Base-by-base conservation (phyloP, 2,329 filamentous ascomycete species). In the Samsoniella hepiali region DNA sequence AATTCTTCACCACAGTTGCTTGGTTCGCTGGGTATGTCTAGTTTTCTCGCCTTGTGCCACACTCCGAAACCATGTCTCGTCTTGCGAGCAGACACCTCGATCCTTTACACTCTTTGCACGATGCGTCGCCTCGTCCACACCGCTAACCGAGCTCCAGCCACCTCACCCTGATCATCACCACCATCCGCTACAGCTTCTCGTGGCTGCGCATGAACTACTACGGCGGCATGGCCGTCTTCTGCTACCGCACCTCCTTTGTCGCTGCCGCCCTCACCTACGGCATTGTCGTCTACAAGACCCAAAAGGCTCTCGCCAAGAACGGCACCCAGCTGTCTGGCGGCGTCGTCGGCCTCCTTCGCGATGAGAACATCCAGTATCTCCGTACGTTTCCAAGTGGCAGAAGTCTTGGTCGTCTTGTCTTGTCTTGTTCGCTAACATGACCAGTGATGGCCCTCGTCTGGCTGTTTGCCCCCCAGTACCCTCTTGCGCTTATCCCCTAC, bases 301-400 rank as follows among this genome's bases (percentile, higher is more conserved):
- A 93, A 82, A 88, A 93, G 69, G 91, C 93, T 70, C 90, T 92
- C 69, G 84, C 90, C 70, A 90, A 91, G 84, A 83, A 88, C 57
- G 88, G 89, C 67, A 87, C 82, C 66, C 87, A 81, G 74, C 77
- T 87, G 71, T 86, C 78, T 45, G 74, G 75, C 58, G 86, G 90
- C 64, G 76, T 84, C 56, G 62, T 94, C 64, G 84, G 88, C 66
- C 81, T 97, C 68, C 81, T 89, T 63, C 82, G 87, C 13, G 95
- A 99, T 75, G 95, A 99, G 84, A 99, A 99, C 77, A 91, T 99
- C 59, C 95, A 98, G 79, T 99, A 99, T 76, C 84, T 99, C 66
- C 82, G 95, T 98, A 84, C 75, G 92, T 69, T 42, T 15, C 17
- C 15, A 7, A 29, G 40, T 29, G 11, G 5, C 57, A 17, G n/a